Evolutionary conservation across 805 yeast species (phyloP), one percentile per base, ranked within the genome.

Genomic region (Naumovozyma castellii): DNA sequence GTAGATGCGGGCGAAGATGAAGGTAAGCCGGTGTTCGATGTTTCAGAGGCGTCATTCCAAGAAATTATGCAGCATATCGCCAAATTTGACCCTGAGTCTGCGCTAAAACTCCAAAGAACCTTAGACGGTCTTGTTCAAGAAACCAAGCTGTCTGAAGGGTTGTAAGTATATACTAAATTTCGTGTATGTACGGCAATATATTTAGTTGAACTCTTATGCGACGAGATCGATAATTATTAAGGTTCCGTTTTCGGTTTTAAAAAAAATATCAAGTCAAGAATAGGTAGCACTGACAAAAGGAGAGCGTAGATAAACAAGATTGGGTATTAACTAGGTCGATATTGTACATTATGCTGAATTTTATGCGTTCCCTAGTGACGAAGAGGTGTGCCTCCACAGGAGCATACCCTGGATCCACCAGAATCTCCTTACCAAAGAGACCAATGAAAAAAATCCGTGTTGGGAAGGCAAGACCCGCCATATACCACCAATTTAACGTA

Each of bases 401-500:
- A 6, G 40, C 51, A 12, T 50, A 49, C 30, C 56, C 50, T 16
- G 56, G 55, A 19, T 44, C 52, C 12, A 43, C 37, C 27, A 53
- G 50, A 32, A 43, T 50, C 1, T 36, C 58, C 10, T 43, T 66
- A 34, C 64, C 68, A 32, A 56, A 59, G 41, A 73, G 90, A 65
- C 86, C 85, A 38, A 59, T 73, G 62, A 79, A 75, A 58, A 80
- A 76, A 59, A 81, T 84, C 51, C 62, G 67, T 44, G 63, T 80
- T 41, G 97, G 97, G 41, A 83, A 83, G 59, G 87, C 95, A 14
- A 76, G 97, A 63, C 97, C 97, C 2, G 87, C 96, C 27, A 82
- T 92, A 32, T 88, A 85, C 63, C 75, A 90, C 65, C 85, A 85
- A 61, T 92, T 92, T 59, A 87, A 90, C 47, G 82, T 88, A 25